Evolutionary conservation across 257 asterid species (phyloP).

Genomic region (Oldenlandia corymbosa): DNA sequence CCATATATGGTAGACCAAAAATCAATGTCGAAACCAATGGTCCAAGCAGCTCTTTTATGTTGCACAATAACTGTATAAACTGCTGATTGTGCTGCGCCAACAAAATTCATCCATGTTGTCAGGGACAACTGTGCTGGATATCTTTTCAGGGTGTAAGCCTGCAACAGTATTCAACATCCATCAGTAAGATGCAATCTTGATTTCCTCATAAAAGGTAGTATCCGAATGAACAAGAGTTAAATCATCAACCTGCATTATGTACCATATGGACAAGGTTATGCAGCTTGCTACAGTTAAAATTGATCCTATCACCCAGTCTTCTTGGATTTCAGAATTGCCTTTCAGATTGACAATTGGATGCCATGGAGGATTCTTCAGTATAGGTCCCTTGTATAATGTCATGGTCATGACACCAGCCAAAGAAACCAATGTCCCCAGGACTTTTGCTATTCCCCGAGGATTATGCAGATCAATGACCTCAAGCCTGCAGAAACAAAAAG

Average conservation of each 20-base stretch:
- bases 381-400: constrained; percentile 66
- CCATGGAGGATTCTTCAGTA: constrained; percentile 36
- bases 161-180: constrained; percentile 5
- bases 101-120: constrained; percentile 64
- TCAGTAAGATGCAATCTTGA: not conserved
- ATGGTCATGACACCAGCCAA: constrained; percentile 62
- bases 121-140: constrained; percentile 76
- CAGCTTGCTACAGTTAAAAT: constrained; percentile 60
- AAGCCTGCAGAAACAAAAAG: constrained; percentile 37
- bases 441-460: constrained; percentile 54
- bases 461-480: constrained; percentile 47
- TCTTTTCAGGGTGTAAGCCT: constrained; percentile 61
- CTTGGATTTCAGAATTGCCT: constrained; percentile 34
- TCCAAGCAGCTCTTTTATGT: constrained; percentile 56
- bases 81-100: constrained; percentile 83
- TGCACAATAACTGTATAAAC: constrained; percentile 48
- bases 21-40: constrained; percentile 61
- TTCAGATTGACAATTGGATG: constrained; percentile 33
- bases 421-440: constrained; percentile 53
- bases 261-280: constrained; percentile 58
- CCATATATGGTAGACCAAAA: constrained; percentile 67
- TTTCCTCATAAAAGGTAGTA: not conserved
- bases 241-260: constrained; percentile 63
- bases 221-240: constrained; percentile 3
- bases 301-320: constrained; percentile 58